These are phyloP conservation scores for Sclerotinia glacialis DNA, from an alignment of 2,329 filamentous ascomycete species.

Conservation along the genomic window DNA sequence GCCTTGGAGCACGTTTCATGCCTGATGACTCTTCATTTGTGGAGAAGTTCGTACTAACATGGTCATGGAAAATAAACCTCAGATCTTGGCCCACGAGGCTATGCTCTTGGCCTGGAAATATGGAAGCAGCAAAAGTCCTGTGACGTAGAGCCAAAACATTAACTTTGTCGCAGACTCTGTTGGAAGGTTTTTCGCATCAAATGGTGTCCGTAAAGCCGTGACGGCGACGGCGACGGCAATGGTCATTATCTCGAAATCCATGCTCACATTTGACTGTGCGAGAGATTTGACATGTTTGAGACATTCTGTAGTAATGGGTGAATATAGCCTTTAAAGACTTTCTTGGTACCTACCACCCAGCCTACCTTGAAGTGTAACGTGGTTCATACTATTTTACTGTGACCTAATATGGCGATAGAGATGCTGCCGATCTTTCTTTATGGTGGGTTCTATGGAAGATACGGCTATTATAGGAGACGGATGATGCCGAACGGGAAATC, in stretches of 20 bases:
- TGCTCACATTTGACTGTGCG: not conserved
- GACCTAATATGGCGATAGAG: constrained; percentile 16
- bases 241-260: not conserved
- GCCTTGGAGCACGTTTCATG: constrained; percentile 16
- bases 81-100: constrained; percentile 14
- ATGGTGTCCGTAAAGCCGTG: not conserved
- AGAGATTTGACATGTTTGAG: not conserved
- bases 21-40: constrained; percentile 3
- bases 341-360: not conserved
- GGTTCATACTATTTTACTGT: constrained; percentile 8
- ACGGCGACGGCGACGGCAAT: not conserved
- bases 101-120: constrained; percentile 3
- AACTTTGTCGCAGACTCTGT: not conserved
- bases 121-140: not conserved
- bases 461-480: constrained; percentile 15
- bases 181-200: not conserved
- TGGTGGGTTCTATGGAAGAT: constrained; percentile 11
- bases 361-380: constrained; percentile 9
- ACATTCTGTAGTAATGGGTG: not conserved
- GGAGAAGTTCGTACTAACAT: constrained; percentile 15
- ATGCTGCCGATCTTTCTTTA: constrained; percentile 18
- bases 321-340: not conserved
- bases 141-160: not conserved
- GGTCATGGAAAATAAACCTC: not conserved
- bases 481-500: constrained; percentile 19